phyloP scores from a whole-genome alignment of 345 rosid genomes.

The Lumnitzera racemosa region DNA sequence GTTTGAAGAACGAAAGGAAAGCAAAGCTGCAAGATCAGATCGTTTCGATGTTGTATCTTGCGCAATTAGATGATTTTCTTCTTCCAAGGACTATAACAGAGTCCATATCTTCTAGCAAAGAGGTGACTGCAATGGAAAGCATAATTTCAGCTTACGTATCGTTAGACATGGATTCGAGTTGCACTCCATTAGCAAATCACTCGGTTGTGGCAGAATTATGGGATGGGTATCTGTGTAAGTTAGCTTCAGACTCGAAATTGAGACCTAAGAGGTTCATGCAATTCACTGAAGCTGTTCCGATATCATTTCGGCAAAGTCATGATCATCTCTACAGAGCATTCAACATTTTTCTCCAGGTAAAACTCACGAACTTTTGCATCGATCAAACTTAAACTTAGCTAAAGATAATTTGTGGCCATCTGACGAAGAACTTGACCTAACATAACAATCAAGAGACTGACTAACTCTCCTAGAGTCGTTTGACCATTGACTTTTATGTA shows the following conservation, averaged over 20 bases:
- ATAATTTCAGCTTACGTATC: slow-evolving; percentile 44
- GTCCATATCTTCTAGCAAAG: slow-evolving; percentile 32
- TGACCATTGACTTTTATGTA: no score
- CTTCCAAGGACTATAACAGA: slow-evolving; percentile 25
- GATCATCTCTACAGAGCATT: slow-evolving; percentile 63
- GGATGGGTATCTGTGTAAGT: slow-evolving; percentile 47
- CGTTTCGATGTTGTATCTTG: slow-evolving; percentile 38
- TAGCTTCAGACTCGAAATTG: slow-evolving; percentile 41
- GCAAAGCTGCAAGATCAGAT: slow-evolving; percentile 51
- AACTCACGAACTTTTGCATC: not conserved
- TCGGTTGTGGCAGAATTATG: slow-evolving; percentile 47
- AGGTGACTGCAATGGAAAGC: slow-evolving; percentile 47
- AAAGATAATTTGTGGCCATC: not conserved
- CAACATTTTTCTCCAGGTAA: slow-evolving; percentile 55
- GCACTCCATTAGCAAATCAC: slow-evolving; percentile 32
- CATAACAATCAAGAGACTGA: no score
- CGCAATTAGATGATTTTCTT: slow-evolving; percentile 47
- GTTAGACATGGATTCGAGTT: slow-evolving; percentile 21
- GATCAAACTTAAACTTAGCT: not conserved
- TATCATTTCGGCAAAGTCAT: slow-evolving; percentile 49
- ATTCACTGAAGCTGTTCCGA: slow-evolving; percentile 52
- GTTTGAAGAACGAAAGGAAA: slow-evolving; percentile 29
- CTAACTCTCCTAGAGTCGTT: no score
- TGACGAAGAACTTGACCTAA: not conserved
- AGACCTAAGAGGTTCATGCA: slow-evolving; percentile 35